Evolutionary conservation across 768 basidiomycete genomes (phyloP), one percentile per base, ranked within the genome.

Genomic region (Dioszegia crocea): DNA sequence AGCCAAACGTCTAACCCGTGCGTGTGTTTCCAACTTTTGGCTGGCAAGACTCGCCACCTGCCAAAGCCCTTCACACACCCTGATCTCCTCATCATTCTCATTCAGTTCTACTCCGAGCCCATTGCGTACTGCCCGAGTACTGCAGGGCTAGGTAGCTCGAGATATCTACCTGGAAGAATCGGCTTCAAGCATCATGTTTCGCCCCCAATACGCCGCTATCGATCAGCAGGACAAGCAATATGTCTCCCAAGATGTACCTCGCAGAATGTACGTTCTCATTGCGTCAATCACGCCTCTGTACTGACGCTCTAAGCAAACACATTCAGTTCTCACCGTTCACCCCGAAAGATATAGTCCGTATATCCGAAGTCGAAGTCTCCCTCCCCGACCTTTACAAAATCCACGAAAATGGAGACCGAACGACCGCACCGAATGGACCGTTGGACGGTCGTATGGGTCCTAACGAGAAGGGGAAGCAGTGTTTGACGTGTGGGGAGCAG

Each of bases 331-430:
- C 88, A 75, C 83, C 94, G 50, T 82, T 99, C 66, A 89, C 87
- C 77, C 87, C 90, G 27, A 92, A 97, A 77, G 93, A 98, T 73
- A 88, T 94, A 3, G 96, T 98, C 67, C 88, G 87, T 73, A 84
- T 97, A 57, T 88, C 96, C 9, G 94, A 99, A 77, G 96, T 94
- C 68, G 91, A 99, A 78, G 88, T 96, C 65, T 92, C 89, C 17
- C 87, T 89, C 75, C 83, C 89, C 24, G 92, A 96, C 76, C 80
- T 98, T 36, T 98, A 99, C 77, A 89, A 88, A 11, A 82, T 71
- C 41, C 64, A 65, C 41, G 74, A 68, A 27, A 62, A 75, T 62
- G 76, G 75, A 23, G 52, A 85, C 12, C 83, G 92, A 60, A 79
- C 86, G 1, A 94, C 93, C 0, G 90, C 91, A 26, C 87, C 86